Evolutionary conservation across 106 monocot genomes (phyloP), one percentile per base, ranked within the genome.

Genomic region (Agapanthus africanus): DNA sequence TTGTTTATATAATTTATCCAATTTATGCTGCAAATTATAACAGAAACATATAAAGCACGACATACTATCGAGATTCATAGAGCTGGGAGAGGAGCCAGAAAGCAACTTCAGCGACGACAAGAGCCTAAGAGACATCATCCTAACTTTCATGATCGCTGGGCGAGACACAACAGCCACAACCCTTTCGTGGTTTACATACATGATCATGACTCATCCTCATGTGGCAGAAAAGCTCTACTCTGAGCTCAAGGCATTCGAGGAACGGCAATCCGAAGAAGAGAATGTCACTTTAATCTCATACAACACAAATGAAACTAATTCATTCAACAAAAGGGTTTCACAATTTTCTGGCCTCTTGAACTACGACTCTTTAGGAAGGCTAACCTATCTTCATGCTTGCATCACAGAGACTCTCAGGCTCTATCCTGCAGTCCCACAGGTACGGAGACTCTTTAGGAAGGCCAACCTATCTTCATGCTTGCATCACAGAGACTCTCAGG

Each of bases 401-500:
- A 82, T 93, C 61, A 80, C 90, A 3, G 89, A 93, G 77, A 93
- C 90, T 2, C 87, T 93, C 50, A 67, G 93, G 30, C 79, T 93
- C 59, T 90, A 90, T 68, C 93, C 93, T 65, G 86, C 93, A 34
- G 93, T 89, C 44, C 93, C 88, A 62, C 94, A 95, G 90, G 94
- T 91, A 33, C 76, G 88, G 26, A 70, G 87, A 90, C 66, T 80
- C 82, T 40, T 30, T 94, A 34, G 84, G 68, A 27, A 85, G 69
- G 66, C 41, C 88, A 21, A 59, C 70, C 5, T 93, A 88, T 74
- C 65, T 93, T 40, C 88, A 88, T 72, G 88, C 88, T 25, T 77
- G 83, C 72, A 81, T 93, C 57, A 79, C 88, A 4, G 88, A 93
- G 76, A 93, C 88, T 1, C 85, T 93, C 44, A 65, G 93, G 26